Conservation (phyloP, 345 rosid genomes). For the Gossypium herbaceum region DNA sequence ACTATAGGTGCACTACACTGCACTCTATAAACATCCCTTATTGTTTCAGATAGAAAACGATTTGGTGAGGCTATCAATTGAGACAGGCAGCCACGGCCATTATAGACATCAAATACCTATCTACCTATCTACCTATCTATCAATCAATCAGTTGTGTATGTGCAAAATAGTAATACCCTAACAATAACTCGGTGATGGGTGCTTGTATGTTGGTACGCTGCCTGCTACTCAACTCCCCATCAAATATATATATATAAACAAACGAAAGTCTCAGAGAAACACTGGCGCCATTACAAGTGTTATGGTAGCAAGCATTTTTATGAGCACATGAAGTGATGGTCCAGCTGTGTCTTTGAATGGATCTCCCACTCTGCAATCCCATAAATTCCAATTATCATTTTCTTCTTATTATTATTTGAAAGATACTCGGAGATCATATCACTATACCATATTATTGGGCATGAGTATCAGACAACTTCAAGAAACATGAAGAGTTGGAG, state of each 20-base stretch:
- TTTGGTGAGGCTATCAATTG: not conserved
- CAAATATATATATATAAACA: not conserved
- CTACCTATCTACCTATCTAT: constrained; percentile 6
- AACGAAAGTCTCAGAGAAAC: constrained; percentile 37
- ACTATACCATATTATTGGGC: not conserved
- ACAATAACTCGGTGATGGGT: constrained; percentile 11
- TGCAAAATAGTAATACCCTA: constrained; percentile 12
- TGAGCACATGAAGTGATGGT: constrained; percentile 49
- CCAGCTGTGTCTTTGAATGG: constrained; percentile 99
- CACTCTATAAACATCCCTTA: not conserved
- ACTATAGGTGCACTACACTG: not conserved
- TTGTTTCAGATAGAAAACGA: not conserved
- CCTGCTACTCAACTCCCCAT: not conserved
- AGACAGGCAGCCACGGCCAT: constrained; percentile 13
- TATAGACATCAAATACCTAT: constrained; percentile 12
- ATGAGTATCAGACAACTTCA: not conserved
- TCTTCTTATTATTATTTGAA: not conserved
- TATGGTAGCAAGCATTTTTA: constrained; percentile 77
- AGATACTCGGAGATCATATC: not conserved
- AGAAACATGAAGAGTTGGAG: not conserved
- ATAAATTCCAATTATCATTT: not conserved
- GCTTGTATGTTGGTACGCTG: not conserved
- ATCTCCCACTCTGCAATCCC: constrained; percentile 86
- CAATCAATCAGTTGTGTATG: not conserved
- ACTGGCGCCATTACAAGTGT: constrained; percentile 97